Base-by-base conservation (phyloP, 208 protist genomes). In the Crithidia thermophila region DNA sequence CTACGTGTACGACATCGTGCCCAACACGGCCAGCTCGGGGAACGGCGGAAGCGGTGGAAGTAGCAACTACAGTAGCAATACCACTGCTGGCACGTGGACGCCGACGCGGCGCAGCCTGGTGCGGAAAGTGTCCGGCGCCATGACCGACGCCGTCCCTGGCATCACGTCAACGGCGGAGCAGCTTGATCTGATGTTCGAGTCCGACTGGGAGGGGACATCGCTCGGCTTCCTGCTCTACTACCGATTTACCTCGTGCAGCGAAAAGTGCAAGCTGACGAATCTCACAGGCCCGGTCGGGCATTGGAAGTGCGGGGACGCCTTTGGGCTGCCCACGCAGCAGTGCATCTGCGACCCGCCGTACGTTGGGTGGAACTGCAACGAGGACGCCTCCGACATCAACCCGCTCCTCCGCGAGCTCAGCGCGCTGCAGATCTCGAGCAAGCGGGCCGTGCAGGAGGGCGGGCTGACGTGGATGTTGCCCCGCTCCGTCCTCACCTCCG, bases 201-300 rank as follows among this genome's bases (percentile, higher is more conserved):
- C 85, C 3, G 74, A 81, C 65, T 91, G 84, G 82, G 79, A 72
- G 6, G 71, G 64, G 18, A 30, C 47, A 10, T 36, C 49, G 1
- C 36, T 67, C 10, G 84, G 86, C 7, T 93, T 95, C 76, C 36
- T 84, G 21, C 47, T 91, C 9, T 79, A 62, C 31, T 93, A 93
- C 61, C 65, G 46, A n/a, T 89, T 92, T 70, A 75, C 72, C 18
- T 50, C 60, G 2, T 65, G 56, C 74, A 51, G 46, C 46, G 45
- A 42, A 4, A 43, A 46, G 28, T 62, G 51, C 55, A 11, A 4
- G 10, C 10, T 47, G 50, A 23, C 63, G 27, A 77, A 77, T 34
- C 60, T 36, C 51, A 74, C 62, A 16, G 59, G 57, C 0, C 39
- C 51, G 18, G 11, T 63, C 2, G 71, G 57, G 3, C 71, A 70